Evolutionary conservation across 495 filamentous ascomycete species (phyloP).

Genomic region (Parachaetomium inaequale): DNA sequence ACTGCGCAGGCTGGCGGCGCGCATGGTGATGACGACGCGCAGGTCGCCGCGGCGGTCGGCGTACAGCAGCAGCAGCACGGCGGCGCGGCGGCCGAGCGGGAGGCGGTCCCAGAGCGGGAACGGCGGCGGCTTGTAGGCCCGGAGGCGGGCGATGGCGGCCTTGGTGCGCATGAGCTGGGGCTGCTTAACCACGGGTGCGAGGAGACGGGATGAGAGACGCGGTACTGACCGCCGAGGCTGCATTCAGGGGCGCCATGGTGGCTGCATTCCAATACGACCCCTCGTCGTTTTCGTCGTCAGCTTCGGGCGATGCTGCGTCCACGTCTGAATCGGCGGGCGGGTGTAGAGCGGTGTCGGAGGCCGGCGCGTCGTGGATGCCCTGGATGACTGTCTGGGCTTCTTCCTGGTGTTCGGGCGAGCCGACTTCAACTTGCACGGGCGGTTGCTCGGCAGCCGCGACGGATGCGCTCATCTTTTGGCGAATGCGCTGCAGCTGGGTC

Average conservation of each 20-base stretch:
- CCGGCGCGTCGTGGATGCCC: not conserved
- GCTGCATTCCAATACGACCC: slow-evolving; percentile 49
- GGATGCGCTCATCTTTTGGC: not conserved
- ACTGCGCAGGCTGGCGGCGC: slow-evolving; percentile 66
- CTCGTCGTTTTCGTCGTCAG: slow-evolving; percentile 4
- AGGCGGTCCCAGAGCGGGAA: slow-evolving; percentile 55
- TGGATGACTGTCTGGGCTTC: slow-evolving; percentile 3
- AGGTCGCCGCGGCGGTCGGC: slow-evolving; percentile 74
- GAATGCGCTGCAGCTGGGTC: not conserved
- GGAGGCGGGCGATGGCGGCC: slow-evolving; percentile 73
- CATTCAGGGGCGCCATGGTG: slow-evolving; percentile 55
- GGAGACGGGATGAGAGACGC: slow-evolving; percentile 4
- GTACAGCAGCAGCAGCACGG: slow-evolving; percentile 81
- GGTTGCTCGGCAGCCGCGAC: not conserved
- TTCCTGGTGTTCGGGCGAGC: not conserved
- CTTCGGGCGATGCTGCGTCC: slow-evolving; percentile 1
- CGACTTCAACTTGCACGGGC: not conserved
- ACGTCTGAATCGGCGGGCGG: not conserved
- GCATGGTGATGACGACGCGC: slow-evolving; percentile 80
- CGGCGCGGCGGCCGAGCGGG: slow-evolving; percentile 69
- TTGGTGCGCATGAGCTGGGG: slow-evolving; percentile 31
- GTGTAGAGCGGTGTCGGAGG: slow-evolving; percentile 1
- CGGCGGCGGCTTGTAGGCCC: slow-evolving; percentile 61
- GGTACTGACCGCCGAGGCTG: slow-evolving; percentile 53
- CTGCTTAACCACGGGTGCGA: not conserved